Conservation (phyloP, 441 rosid genomes). For the California macrophylla region DNA sequence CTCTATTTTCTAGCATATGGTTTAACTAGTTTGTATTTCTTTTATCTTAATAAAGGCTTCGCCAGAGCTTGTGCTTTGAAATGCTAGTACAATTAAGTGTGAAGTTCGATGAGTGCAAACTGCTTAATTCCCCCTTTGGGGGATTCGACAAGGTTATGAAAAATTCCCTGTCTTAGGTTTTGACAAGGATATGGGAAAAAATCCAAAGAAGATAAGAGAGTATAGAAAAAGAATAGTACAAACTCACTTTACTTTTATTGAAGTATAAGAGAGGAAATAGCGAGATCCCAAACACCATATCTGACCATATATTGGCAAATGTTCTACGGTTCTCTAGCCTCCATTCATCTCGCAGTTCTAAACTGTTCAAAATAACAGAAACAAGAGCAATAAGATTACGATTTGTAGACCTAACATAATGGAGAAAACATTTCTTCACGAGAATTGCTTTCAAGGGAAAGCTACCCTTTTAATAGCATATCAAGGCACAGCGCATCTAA, state of each 20-base stretch:
- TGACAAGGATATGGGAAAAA: not conserved
- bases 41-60: not conserved
- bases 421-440: not conserved
- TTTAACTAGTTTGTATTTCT: not conserved
- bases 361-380: slow-evolving; percentile 38
- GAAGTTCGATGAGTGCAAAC: not conserved
- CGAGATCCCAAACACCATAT: slow-evolving; percentile 78
- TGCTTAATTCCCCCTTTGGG: not conserved
- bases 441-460: not conserved
- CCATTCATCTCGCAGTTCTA: slow-evolving; percentile 76
- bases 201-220: not conserved
- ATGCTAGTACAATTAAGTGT: not conserved
- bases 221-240: slow-evolving; percentile 1
- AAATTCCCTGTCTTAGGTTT: not conserved
- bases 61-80: not conserved
- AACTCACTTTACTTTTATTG: slow-evolving; percentile 77
- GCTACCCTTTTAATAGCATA: not conserved
- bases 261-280: slow-evolving; percentile 61
- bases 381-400: slow-evolving; percentile 11
- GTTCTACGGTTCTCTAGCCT: slow-evolving; percentile 78
- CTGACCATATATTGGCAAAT: slow-evolving; percentile 93
- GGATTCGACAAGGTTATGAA: not conserved
- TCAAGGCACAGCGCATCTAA: not conserved
- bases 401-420: not conserved
- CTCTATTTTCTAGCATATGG: not conserved